Conservation (phyloP, 345 rosid species). For the Euphorbia lathyris region DNA sequence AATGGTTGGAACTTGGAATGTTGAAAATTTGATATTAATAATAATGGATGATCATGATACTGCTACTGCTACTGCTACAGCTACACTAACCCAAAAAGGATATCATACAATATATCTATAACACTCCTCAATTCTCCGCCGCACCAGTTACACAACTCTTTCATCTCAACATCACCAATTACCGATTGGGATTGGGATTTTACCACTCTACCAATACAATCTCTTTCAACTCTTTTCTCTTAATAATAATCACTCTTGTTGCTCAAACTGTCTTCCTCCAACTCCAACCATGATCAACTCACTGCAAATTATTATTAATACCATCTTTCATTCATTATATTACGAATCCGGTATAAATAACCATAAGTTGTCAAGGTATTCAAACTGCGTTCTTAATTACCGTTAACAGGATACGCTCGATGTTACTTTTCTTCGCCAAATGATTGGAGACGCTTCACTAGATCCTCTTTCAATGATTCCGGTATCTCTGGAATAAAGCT, state of each 20-base stretch:
- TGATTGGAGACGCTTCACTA: conserved; percentile 47
- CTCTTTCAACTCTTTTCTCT: not conserved
- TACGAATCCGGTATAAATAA: not conserved
- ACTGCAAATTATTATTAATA: conserved; percentile 28
- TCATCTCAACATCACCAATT: conserved; percentile 21
- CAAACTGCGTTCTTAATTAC: conserved; percentile 13
- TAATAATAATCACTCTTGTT: conserved; percentile 9
- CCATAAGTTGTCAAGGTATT: not conserved
- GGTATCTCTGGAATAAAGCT: conserved; percentile 60
- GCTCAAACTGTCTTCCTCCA: conserved; percentile 18
- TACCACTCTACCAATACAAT: not conserved
- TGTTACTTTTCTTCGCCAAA: conserved; percentile 45
- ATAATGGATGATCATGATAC: conserved; percentile 21
- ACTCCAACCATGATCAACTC: conserved; percentile 11
- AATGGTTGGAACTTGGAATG: no score
- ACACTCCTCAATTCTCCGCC: conserved; percentile 20
- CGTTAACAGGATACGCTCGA: conserved; percentile 9
- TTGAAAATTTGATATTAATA: not conserved
- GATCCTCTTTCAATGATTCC: conserved; percentile 61
- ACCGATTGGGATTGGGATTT: no score
- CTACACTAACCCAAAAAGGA: conserved; percentile 16
- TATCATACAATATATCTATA: conserved; percentile 26
- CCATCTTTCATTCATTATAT: not conserved
- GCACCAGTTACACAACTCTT: conserved; percentile 18
- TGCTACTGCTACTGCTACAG: no score